Percentiles rank a stretch among this genome's conserved stretches.
These are phyloP conservation scores for Mytilinidion resinicola DNA, from an alignment of 495 filamentous ascomycete genomes.

Conservation along the genomic window DNA sequence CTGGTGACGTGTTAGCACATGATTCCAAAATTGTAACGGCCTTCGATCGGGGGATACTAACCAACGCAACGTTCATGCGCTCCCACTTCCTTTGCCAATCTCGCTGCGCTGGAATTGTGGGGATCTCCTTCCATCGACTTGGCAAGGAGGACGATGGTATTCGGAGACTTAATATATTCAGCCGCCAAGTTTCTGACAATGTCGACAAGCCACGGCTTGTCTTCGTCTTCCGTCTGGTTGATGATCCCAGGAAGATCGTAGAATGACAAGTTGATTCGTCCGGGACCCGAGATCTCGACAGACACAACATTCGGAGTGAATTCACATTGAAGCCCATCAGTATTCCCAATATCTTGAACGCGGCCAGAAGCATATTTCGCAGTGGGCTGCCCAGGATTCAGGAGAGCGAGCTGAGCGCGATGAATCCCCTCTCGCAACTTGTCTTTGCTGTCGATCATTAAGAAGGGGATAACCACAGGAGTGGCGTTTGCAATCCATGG, in stretches of 20 bases:
- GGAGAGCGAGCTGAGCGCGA: slow-evolving; percentile 65
- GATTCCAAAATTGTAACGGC: not conserved
- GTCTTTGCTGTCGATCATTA: slow-evolving; percentile 36
- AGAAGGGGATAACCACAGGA: slow-evolving; percentile 41
- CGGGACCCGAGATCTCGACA: slow-evolving; percentile 63
- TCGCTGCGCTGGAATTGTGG: slow-evolving; percentile 62
- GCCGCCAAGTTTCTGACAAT: slow-evolving; percentile 63
- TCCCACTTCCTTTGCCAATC: slow-evolving; percentile 51
- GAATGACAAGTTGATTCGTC: slow-evolving; percentile 64
- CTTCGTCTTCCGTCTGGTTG: slow-evolving; percentile 50
- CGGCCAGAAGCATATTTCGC: slow-evolving; percentile 45
- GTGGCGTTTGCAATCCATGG: slow-evolving; percentile 38
- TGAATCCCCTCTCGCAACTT: slow-evolving; percentile 54
- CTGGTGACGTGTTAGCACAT: slow-evolving; percentile 26
- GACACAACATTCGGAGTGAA: slow-evolving; percentile 75
- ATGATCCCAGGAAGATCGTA: slow-evolving; percentile 80
- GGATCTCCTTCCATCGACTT: slow-evolving; percentile 69
- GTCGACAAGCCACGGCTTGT: slow-evolving; percentile 58
- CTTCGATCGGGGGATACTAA: not conserved
- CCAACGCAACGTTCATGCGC: slow-evolving; percentile 55
- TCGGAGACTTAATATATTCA: slow-evolving; percentile 56
- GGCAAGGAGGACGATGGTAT: slow-evolving; percentile 68
- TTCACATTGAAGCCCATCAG: slow-evolving; percentile 43
- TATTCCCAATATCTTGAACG: slow-evolving; percentile 33
- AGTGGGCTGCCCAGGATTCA: slow-evolving; percentile 50